These are phyloP conservation scores for Coniochaeta sp. DNA, from an alignment of 2,329 filamentous ascomycete species.

Conservation along the genomic window DNA sequence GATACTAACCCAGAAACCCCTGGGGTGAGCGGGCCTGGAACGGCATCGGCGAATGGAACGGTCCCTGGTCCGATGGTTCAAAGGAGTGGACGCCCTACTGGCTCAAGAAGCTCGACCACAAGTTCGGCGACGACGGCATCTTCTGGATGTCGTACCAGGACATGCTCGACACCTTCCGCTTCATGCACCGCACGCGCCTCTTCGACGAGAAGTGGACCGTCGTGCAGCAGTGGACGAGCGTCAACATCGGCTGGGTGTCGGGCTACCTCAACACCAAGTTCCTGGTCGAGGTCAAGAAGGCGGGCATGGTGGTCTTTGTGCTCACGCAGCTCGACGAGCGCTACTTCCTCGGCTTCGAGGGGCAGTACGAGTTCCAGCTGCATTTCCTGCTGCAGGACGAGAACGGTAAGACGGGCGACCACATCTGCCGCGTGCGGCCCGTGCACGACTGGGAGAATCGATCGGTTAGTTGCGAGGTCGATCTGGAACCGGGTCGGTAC, in stretches of 20 bases:
- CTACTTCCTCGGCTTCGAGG: slow-evolving; percentile 54
- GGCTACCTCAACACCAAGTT: slow-evolving; percentile 56
- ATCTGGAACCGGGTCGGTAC: slow-evolving; percentile 49
- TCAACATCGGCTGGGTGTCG: slow-evolving; percentile 54
- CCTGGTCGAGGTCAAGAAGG: slow-evolving; percentile 45
- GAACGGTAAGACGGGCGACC: slow-evolving; percentile 27
- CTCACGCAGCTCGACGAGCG: slow-evolving; percentile 55
- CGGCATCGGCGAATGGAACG: slow-evolving; percentile 54
- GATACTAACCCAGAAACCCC: slow-evolving; percentile 27
- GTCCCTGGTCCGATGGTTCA: slow-evolving; percentile 50
- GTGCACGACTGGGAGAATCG: slow-evolving; percentile 49
- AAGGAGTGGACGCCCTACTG: slow-evolving; percentile 54
- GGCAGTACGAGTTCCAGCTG: slow-evolving; percentile 44
- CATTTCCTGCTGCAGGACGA: slow-evolving; percentile 30
- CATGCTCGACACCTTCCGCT: slow-evolving; percentile 52
- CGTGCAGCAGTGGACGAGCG: slow-evolving; percentile 52
- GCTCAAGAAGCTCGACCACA: slow-evolving; percentile 48
- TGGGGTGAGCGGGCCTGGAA: neutral
- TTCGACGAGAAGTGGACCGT: slow-evolving; percentile 53
- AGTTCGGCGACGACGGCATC: slow-evolving; percentile 53
- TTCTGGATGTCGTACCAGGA: slow-evolving; percentile 60
- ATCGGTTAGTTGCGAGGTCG: slow-evolving; percentile 48
- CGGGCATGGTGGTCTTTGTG: slow-evolving; percentile 52
- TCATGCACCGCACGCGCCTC: slow-evolving; percentile 54
- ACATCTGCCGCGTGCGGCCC: slow-evolving; percentile 53